Evolutionary conservation across 1,284 basidiomycete species (phyloP), one percentile per base, ranked within the genome.

Genomic region (Heterobasidion annosum): DNA sequence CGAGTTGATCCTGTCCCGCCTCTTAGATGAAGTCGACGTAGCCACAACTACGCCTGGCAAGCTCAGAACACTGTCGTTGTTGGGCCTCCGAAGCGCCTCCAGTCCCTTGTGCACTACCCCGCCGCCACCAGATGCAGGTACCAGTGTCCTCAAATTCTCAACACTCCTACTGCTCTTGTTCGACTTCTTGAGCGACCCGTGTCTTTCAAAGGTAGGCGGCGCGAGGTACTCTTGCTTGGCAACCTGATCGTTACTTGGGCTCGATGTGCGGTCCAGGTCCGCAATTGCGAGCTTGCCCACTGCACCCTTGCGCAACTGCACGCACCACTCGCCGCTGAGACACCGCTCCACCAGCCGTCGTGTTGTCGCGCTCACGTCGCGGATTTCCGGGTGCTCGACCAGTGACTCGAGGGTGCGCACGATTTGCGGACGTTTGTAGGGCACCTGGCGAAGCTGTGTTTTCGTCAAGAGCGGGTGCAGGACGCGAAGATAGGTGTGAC

Each of bases 401-500:
- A 98, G 77, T 0, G 82, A 87, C 60, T 92, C 83, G n/a, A 99
- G 79, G 5, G 91, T 78, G 46, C 83, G 80, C 10, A 91, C 83
- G 59, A 99, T 91, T 67, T 97, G 90, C 0, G 86, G 77, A 4
- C 94, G 88, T 68, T 99, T 99, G 76, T 99, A 98, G 0, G 92
- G 86, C 58, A 82, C 76, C 54, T 74, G 74, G 35, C 86, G 85
- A 6, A 99, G 78, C 68, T 99, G 97, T 0, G 97, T 99, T 67
- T 93, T 93, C 15, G 91, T 94, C 32, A 99, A 78, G 3, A 99
- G 83, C 0, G 96, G 96, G 65, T 98, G 93, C 4, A 99, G 77
- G 1, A 99, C 97, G 13, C 96, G 88, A 16, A 99, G 84, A 66
- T 96, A 99, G 0, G 96, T 98, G 68, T 99, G 96, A 35, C 94